Evolutionary conservation across 2,329 filamentous ascomycete genomes (phyloP), one percentile per base, ranked within the genome.

Genomic region (Fusarium pseudonygamai): DNA sequence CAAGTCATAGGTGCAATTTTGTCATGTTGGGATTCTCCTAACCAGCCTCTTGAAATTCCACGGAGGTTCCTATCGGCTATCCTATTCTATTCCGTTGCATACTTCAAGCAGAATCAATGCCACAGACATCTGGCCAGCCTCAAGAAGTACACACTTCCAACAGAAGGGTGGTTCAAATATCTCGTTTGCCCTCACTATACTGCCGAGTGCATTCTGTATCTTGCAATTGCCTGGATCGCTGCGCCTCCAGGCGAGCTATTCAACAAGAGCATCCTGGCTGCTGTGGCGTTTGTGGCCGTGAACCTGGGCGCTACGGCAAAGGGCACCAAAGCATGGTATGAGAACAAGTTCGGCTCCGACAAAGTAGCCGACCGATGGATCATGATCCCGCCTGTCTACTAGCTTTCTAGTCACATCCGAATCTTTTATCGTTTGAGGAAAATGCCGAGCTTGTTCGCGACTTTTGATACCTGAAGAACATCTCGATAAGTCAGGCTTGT

Each of bases 161-260:
- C 87, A 6, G 87, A 92, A 67, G 91, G 92, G 6, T 83, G 93
- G 64, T 99, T 98, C 81, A 85, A 85, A 49, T 85, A 87, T 64
- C 82, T 97, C 28, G 83, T 98, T 43, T 97, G 93, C 76, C 95
- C 96, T 24, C 96, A 99, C 83, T 99, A 98, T 82, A 93, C 93
- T 7, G 94, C 92, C 78, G 96, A 98, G 83, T 95, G 93, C 79
- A 80, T 93, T 45, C 90, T 98, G 66, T 98, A 99, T 80, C 79
- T 95, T 26, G 88, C 92, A n/a, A 83, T 99, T 73, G 89, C 94
- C 6, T 83, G 96, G 50, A 81, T 93, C 43, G 91, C 92, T 36
- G 94, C 95, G 2, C 95, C 95, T 1, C 77, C 83, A 13, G 92
- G 91, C 16, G 82, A 85, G 37, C 72, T 88, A 62, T 80, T 94